A percentile compares a stretch with the other conserved stretches of the same genome.
Conservation (phyloP, 192 early-diverging fungal species). For the Podila horticola region DNA sequence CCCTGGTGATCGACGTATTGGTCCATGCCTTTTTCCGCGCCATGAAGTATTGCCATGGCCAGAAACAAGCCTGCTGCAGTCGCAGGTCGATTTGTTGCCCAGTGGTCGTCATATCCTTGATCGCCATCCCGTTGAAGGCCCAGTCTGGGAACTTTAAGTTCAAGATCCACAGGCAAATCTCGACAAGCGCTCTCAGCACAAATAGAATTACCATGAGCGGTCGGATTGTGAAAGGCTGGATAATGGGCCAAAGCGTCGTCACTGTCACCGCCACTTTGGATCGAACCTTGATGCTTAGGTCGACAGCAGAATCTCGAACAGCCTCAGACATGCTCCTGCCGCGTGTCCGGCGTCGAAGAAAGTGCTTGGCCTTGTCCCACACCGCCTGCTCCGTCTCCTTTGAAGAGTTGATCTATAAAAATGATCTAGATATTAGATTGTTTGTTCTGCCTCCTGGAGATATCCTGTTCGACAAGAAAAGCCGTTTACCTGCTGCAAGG, state of each 20-base stretch:
- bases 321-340: conserved; percentile 53
- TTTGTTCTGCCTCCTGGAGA: conserved; percentile 2
- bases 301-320: conserved; percentile 51
- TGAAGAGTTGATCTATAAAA: conserved; percentile 69
- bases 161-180: conserved; percentile 65
- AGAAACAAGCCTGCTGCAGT: conserved; percentile 86
- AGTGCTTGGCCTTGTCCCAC: conserved; percentile 25
- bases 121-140: conserved; percentile 70
- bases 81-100: conserved; percentile 90
- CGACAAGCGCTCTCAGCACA: conserved; percentile 62
- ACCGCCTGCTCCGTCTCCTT: conserved; percentile 67
- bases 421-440: background rate
- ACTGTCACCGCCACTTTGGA: conserved; percentile 31
- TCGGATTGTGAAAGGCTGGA: conserved; percentile 54
- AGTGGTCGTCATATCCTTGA: conserved; percentile 77
- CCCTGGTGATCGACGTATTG: conserved; percentile 67
- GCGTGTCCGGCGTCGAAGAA: conserved; percentile 41
- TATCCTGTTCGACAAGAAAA: background rate
- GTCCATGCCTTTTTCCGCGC: conserved; percentile 65
- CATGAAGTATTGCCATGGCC: conserved; percentile 86
- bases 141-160: conserved; percentile 68
- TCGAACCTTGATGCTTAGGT: conserved; percentile 47
- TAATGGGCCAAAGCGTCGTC: conserved; percentile 34
- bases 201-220: conserved; percentile 54
- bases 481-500: conserved; percentile 65